These are phyloP conservation scores for Cairneyella variabilis DNA, from an alignment of 495 filamentous ascomycete genomes.

Conservation along the genomic window DNA sequence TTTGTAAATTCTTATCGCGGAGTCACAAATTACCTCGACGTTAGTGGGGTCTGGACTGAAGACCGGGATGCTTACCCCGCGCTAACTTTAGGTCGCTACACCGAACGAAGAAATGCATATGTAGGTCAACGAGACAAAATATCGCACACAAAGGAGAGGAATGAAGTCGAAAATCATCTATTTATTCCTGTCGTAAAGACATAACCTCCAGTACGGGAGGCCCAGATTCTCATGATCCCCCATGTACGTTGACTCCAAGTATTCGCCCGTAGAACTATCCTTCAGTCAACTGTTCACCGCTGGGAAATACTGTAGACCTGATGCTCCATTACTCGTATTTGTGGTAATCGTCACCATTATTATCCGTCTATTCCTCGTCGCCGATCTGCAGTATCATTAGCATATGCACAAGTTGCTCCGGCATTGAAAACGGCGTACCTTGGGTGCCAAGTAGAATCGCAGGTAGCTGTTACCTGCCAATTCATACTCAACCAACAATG, in stretches of 20 bases:
- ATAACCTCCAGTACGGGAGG: conserved; percentile 4
- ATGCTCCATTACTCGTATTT: conserved; percentile 6
- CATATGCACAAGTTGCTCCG: too few species aligned
- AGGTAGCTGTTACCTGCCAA: conserved; percentile 81
- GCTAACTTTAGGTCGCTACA: too few species aligned
- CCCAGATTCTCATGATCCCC: conserved; percentile 3
- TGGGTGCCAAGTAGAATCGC: conserved; percentile 96
- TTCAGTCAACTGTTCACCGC: conserved; percentile 22
- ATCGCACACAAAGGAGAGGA: not conserved
- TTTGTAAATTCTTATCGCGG: conserved; percentile 11
- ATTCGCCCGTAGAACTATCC: conserved; percentile 17
- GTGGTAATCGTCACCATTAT: too few species aligned
- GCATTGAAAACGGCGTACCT: too few species aligned
- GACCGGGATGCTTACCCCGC: conserved; percentile 20
- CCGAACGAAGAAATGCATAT: conserved; percentile 3
- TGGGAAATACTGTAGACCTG: conserved; percentile 13
- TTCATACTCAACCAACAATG: conserved; percentile 88
- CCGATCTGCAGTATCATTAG: too few species aligned
- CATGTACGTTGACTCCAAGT: conserved; percentile 5
- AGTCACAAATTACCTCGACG: not conserved
- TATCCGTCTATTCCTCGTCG: conserved; percentile 73
- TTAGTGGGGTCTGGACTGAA: conserved; percentile 13
- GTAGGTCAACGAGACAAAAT: conserved; percentile 1
- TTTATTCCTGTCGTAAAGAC: conserved; percentile 12
- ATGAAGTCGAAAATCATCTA: conserved; percentile 1